Evolutionary conservation across 2,329 filamentous ascomycete species (phyloP).

Genomic region (Phyllosticta citriasiana): DNA sequence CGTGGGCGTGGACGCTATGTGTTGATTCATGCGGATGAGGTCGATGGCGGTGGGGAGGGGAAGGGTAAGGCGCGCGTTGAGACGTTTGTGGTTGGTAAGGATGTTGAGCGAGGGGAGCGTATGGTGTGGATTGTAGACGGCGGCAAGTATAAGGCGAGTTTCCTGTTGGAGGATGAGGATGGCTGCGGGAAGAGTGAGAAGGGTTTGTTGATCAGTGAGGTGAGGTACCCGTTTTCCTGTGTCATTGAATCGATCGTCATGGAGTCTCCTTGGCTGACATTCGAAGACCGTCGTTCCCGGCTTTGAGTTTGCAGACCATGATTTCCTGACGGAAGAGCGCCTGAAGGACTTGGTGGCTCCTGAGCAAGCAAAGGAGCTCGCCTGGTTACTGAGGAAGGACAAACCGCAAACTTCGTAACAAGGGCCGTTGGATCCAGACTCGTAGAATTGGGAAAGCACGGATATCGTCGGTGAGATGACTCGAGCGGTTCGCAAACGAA

Average conservation of each 20-base stretch:
- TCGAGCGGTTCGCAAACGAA: no score
- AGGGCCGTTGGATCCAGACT: not conserved
- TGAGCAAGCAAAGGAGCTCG: conserved; percentile 40
- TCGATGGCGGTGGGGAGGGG: conserved; percentile 36
- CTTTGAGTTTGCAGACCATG: conserved; percentile 57
- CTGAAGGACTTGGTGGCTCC: conserved; percentile 44
- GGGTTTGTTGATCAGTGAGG: conserved; percentile 55
- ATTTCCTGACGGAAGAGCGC: conserved; percentile 48
- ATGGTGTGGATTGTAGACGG: conserved; percentile 61
- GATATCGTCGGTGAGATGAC: not conserved
- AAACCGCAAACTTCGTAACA: not conserved
- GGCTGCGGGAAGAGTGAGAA: conserved; percentile 29
- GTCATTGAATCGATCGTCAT: not conserved
- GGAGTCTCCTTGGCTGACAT: conserved; percentile 7
- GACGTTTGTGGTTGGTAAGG: conserved; percentile 51
- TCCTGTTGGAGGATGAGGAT: conserved; percentile 41
- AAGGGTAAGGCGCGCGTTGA: conserved; percentile 48
- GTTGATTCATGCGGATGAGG: conserved; percentile 44
- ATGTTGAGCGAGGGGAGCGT: conserved; percentile 49
- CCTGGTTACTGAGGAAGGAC: conserved; percentile 28
- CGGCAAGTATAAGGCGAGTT: conserved; percentile 57
- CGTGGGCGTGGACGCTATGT: conserved; percentile 54
- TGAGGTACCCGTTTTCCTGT: conserved; percentile 15
- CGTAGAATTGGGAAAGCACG: not conserved
- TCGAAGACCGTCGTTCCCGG: conserved; percentile 53